These are phyloP conservation scores for Phytopythium boreale DNA, from an alignment of 352 stramenopile species.

Conservation along the genomic window DNA sequence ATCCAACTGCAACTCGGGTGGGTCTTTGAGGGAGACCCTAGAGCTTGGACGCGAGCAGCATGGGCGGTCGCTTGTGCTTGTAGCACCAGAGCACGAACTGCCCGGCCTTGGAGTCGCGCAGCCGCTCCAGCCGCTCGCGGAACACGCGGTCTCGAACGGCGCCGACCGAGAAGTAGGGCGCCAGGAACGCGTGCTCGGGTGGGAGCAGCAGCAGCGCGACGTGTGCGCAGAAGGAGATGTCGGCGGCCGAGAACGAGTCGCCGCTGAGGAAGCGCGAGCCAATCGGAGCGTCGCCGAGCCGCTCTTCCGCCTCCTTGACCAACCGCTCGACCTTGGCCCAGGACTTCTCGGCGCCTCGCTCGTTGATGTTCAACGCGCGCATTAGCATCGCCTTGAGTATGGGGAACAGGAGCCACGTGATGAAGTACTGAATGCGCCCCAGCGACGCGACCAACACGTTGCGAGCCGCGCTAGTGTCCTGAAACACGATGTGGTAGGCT, in stretches of 20 bases:
- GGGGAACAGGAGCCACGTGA: constrained; percentile 25
- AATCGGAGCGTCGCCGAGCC: constrained; percentile 34
- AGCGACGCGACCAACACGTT: constrained; percentile 21
- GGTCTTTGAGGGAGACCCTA: neutral
- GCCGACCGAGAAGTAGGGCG: constrained; percentile 22
- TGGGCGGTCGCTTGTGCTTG: constrained; percentile 33
- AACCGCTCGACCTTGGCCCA: constrained; percentile 30
- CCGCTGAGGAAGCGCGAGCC: constrained; percentile 38
- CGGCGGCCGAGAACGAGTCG: constrained; percentile 37
- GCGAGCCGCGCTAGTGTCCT: constrained; percentile 12
- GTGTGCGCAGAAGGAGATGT: constrained; percentile 56
- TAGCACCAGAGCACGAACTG: constrained; percentile 58
- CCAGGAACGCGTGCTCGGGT: constrained; percentile 34
- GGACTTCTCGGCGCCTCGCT: constrained; percentile 17
- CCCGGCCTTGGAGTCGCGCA: constrained; percentile 34
- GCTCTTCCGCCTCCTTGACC: constrained; percentile 15
- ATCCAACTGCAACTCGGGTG: neutral
- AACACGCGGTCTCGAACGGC: constrained; percentile 19
- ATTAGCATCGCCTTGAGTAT: constrained; percentile 25
- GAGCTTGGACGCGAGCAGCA: constrained; percentile 13
- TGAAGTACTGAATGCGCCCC: constrained; percentile 16
- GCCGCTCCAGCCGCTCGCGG: constrained; percentile 23
- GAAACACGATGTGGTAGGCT: constrained; percentile 39
- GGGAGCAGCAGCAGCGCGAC: constrained; percentile 36
- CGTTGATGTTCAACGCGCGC: constrained; percentile 32